Evolutionary conservation across 495 filamentous ascomycete species (phyloP), one percentile per base, ranked within the genome.

Genomic region (Xylaria cubensis): DNA sequence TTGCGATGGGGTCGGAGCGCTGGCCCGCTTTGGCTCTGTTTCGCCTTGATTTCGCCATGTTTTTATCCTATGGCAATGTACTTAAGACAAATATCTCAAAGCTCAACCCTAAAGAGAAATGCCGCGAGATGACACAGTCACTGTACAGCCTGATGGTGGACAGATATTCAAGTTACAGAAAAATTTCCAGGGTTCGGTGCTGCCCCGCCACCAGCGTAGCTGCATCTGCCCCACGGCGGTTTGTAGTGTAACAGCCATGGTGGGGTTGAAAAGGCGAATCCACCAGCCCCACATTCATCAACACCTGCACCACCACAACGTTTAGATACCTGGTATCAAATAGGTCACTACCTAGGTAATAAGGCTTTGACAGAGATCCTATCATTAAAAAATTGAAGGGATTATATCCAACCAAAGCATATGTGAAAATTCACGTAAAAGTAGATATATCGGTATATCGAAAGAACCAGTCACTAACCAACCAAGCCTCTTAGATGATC

Each of bases 1-100:
- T 88, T 62, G 79, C 79, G 51, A 86, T 82, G 39, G 86, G 86
- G 69, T 87, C 82, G 34, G 78, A 61, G 61, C 82, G 83, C 67
- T 80, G 75, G 55, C 76, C 74, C 5, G 71, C 75, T 48, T 78
- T 80, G 62, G 74, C 80, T 65, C 82, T 80, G 70, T 77, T 84
- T 0, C 80, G 79, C 21, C 82, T 79, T 15, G 81, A 79, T 74
- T 87, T 87, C 26, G 74, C 84, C 84, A 86, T 86, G 48, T 24
- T 65, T 29, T 17, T 59, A 15, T 15, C 8, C 15, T 50, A 13
- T n/a, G 36, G 15, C 68, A 58, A 61, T 51, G 15, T 10, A 3
- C 5, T 56, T 56, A 12, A 46, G 4, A 6, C 17, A 13, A 17
- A 17, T 56, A 7, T 17, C 12, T 3, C 26, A 24, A 15, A 67